Evolutionary conservation across 192 early-diverging fungal species (phyloP), one percentile per base, ranked within the genome.

Genomic region (Kappamyces sp.): DNA sequence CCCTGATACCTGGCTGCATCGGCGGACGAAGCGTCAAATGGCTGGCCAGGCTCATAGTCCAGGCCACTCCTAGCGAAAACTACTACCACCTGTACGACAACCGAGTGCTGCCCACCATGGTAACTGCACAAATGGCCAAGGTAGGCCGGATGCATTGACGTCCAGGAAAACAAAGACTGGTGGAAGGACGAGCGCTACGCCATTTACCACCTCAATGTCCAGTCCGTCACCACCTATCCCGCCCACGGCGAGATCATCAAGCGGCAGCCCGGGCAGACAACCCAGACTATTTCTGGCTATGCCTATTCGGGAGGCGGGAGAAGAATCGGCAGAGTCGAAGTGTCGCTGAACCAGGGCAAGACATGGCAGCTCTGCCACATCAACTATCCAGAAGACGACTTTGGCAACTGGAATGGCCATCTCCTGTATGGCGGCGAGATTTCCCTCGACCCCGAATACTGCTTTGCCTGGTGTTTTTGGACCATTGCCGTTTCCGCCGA

Each of bases 1-100:
- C 86, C 9, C 79, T 93, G 36, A 79, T 93, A 10, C 91, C 91
- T 34, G 91, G 91, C 1, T 75, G 77, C 47, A 90, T 93, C 39
- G 91, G 91, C 8, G 91, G 91, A 5, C 78, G 91, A 35, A 91
- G 75, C 67, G 81, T 93, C 59, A 93, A 93, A 60, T 93, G 87
- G 86, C 68, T 93, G 23, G 58, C 64, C 44, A 72, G 69, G 47
- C 75, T 93, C 32, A 74, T 66, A 4, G 73, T 90, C 35, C 66
- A 75, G 38, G 74, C 78, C 38, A 34, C 61, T 23, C 81, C 84
- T 60, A 86, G 87, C 8, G 63, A 63, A 23, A 83, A 74, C 64
- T 79, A 73, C 57, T 93, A 90, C 70, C 91, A 93, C 58, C 79
- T 79, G 58, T 74, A 75, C 38, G 91, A 93, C 69, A 93, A 93